Evolutionary conservation across 805 yeast genomes (phyloP), one percentile per base, ranked within the genome.

Genomic region (Metschnikowia lachancei): DNA sequence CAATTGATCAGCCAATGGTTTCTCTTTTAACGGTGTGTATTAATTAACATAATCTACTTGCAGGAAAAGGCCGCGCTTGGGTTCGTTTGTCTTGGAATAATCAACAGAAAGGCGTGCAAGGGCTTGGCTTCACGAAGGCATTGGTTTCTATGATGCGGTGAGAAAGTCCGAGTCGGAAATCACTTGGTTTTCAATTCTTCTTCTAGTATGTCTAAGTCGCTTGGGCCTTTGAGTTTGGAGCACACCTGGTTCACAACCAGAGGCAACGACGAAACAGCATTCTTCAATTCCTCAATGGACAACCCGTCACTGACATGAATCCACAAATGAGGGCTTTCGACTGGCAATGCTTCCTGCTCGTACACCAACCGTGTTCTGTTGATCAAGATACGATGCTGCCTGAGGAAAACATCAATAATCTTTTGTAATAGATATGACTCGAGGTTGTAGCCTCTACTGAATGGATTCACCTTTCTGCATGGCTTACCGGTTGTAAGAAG

Each of bases 341-440:
- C 64, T 28, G 58, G 59, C 19, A 56, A 49, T 28, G 39, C 31
- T 20, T 52, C 97, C 60, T 84, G 95, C 54, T 79, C 82, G 45
- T 83, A 70, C 11, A 89, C 75, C 47, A 74, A 73, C 47, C 80
- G 81, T 22, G 82, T 72, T 58, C 96, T 80, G 10, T 79, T 74
- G 39, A 91, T 74, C 50, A 89, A 74, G 14, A 87, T 72, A 39
- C 71, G 75, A 13, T 80, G 77, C 14, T 74, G 64, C 10, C 61
- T 58, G 45, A 86, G 72, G 9, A 81, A 70, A 18, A 64, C 63
- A 56, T 85, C 83, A 26, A 87, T 80, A 19, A 91, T 77, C 43
- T 67, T 68, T 64, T 87, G 95, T 46, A 92, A 66, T 41, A 87
- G 66, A 53, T 68, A 76, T 47, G 77, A 79, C 61, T 84, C 92